A percentile compares a stretch with the other conserved stretches of the same genome.
phyloP scores from a whole-genome alignment of 1,284 basidiomycete species.

The Mycosarcoma mackinlayi region DNA sequence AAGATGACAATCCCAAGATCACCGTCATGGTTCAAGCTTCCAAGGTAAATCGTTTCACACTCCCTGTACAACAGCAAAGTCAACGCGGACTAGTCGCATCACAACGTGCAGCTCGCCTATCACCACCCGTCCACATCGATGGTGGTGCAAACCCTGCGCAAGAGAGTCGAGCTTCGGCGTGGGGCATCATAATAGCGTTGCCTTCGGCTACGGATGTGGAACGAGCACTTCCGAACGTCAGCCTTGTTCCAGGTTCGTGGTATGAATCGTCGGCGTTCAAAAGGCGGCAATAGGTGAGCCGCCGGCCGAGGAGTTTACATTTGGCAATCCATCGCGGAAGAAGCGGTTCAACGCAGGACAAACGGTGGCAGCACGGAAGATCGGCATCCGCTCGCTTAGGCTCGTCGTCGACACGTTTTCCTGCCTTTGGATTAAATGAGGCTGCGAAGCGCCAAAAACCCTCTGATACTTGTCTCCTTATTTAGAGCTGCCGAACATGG shows the following conservation, averaged over 20 bases:
- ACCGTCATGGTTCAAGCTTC: no score
- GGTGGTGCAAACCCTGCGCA: neutral
- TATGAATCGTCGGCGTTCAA: conserved; percentile 5
- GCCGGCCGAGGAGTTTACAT: neutral
- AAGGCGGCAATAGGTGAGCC: neutral
- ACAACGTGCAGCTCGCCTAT: conserved; percentile 16
- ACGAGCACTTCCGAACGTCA: conserved; percentile 8
- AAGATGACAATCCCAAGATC: no score
- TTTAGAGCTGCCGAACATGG: no score
- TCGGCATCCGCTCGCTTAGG: conserved; percentile 21
- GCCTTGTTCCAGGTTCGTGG: neutral
- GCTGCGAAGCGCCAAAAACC: no score
- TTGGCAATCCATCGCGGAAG: no score
- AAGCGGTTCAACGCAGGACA: neutral
- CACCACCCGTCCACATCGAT: neutral
- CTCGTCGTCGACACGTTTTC: neutral
- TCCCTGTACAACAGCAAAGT: no score
- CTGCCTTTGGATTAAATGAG: neutral
- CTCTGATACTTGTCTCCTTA: no score
- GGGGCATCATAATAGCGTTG: neutral
- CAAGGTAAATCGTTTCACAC: no score
- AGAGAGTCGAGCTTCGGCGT: neutral
- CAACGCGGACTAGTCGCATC: conserved; percentile 11
- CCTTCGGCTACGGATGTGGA: conserved; percentile 2
- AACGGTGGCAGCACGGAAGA: conserved; percentile 8